Evolutionary conservation across 1,284 basidiomycete genomes (phyloP), one percentile per base, ranked within the genome.

Genomic region (Microbotryum saponariae): DNA sequence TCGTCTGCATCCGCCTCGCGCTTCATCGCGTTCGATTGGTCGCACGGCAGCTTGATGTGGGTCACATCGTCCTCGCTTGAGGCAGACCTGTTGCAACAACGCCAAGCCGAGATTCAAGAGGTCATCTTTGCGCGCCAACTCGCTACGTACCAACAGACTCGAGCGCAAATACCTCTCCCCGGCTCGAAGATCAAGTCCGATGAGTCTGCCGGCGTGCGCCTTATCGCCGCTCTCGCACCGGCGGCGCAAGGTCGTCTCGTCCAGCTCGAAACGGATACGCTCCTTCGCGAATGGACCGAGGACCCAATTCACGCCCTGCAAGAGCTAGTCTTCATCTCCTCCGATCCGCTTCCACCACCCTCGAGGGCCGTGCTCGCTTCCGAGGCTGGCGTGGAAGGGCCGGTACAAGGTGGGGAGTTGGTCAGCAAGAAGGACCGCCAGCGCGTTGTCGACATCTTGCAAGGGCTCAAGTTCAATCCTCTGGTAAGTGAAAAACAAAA

Each of bases 391-490:
- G 6, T 4, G 12, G 18, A 44, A 25, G 12, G 64, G 20, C 20
- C 21, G 4, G n/a, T 33, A 9, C 27, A 27, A n/a, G 51, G 51
- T 20, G 51, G 51, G 27, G 51, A 53, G 27, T 7, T 25, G n/a
- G 51, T 68, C 3, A 60, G 60, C 9, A 3, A 31, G 10, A 4
- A 8, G 18, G 55, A 58, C 16, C 55, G 66, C 48, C 20, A 48
- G 4, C 58, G 67, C 21, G 50, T 68, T 21, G 6, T 50, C 6
- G 4, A 25, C 3, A 62, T 62, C 48, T 59, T 66, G 42, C 42
- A 59, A 4, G 21, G 16, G 6, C 54, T 68, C 1, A 29, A 25
- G 21, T 68, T 66, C 54, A 47, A 51, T 18, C 64, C 67, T 9
- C 48, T 58, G 7, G 50, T 1, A 18, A 53, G 51, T 50, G 48